Conservation (phyloP, 2,329 filamentous ascomycete species). For the Aspergillus ustus region DNA sequence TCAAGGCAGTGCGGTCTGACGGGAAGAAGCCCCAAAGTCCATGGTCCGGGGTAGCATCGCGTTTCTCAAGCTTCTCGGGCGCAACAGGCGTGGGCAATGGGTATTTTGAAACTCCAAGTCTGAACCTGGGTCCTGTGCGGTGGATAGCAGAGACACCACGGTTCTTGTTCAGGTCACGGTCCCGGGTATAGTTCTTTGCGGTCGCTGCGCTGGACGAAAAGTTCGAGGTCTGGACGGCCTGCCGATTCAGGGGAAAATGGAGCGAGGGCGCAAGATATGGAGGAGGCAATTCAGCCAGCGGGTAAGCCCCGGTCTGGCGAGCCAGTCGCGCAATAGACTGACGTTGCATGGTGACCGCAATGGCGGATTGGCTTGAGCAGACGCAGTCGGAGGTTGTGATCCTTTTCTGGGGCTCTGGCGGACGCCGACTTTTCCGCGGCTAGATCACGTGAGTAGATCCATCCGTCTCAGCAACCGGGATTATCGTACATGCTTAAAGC, state of each 20-base stretch:
- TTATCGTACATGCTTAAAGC: neutral
- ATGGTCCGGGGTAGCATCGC: conserved; percentile 71
- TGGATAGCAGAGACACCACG: conserved; percentile 83
- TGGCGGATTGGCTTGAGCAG: conserved; percentile 13
- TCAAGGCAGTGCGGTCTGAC: conserved; percentile 68
- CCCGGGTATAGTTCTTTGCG: conserved; percentile 42
- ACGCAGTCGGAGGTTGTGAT: conserved; percentile 18
- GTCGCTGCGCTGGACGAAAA: conserved; percentile 61
- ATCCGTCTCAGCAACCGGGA: neutral
- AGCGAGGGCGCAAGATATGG: conserved; percentile 50
- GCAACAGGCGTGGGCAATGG: conserved; percentile 74
- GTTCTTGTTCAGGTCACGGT: conserved; percentile 75
- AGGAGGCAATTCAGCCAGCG: conserved; percentile 46
- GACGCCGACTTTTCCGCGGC: conserved; percentile 27
- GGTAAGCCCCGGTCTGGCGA: conserved; percentile 38
- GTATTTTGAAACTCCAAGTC: conserved; percentile 73
- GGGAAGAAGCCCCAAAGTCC: conserved; percentile 94
- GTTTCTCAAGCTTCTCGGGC: conserved; percentile 52
- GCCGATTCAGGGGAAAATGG: conserved; percentile 40
- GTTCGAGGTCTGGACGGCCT: conserved; percentile 39
- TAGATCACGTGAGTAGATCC: conserved; percentile 30
- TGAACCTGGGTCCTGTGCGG: conserved; percentile 73
- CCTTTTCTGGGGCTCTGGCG: conserved; percentile 28
- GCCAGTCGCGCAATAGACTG: conserved; percentile 39
- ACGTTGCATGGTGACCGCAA: conserved; percentile 40